Conservation (phyloP, 768 basidiomycete genomes). For the Mycena filopes region DNA sequence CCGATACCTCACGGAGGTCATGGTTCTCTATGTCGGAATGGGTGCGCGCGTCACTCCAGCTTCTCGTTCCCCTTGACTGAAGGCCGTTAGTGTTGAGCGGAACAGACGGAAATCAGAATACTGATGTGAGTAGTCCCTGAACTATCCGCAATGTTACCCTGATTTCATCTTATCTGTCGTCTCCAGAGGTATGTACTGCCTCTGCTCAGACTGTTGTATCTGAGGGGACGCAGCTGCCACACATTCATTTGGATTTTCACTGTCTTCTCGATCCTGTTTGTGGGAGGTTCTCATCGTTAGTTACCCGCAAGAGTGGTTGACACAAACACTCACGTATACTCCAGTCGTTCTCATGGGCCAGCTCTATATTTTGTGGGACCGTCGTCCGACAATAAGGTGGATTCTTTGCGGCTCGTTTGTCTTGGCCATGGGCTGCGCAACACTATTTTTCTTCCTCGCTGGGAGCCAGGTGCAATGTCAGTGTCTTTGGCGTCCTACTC, state of each 20-base stretch:
- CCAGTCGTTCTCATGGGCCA: constrained; percentile 17
- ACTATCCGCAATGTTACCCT: no score
- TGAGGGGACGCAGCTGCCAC: constrained; percentile 20
- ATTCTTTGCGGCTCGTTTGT: constrained; percentile 10
- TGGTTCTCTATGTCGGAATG: not conserved
- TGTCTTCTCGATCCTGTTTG: constrained; percentile 9
- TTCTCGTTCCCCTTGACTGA: no score
- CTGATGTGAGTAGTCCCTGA: not conserved
- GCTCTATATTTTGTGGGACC: constrained; percentile 24
- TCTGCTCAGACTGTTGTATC: no score
- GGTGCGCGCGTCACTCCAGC: no score
- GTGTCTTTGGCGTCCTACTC: no score
- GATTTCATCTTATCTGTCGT: no score
- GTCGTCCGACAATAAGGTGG: constrained; percentile 10
- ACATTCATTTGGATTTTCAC: constrained; percentile 24
- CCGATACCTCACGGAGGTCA: constrained; percentile 4
- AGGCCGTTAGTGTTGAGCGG: not conserved
- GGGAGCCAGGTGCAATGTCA: constrained; percentile 9
- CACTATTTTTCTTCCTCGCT: constrained; percentile 4
- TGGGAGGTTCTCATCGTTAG: constrained; percentile 20
- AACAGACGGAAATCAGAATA: not conserved
- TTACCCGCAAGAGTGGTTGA: no score
- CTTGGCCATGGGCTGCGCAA: not conserved
- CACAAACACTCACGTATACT: no score
- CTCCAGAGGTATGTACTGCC: no score